These are phyloP conservation scores for Nyctanthes arbortristis DNA, from an alignment of 257 asterid genomes.

Conservation along the genomic window DNA sequence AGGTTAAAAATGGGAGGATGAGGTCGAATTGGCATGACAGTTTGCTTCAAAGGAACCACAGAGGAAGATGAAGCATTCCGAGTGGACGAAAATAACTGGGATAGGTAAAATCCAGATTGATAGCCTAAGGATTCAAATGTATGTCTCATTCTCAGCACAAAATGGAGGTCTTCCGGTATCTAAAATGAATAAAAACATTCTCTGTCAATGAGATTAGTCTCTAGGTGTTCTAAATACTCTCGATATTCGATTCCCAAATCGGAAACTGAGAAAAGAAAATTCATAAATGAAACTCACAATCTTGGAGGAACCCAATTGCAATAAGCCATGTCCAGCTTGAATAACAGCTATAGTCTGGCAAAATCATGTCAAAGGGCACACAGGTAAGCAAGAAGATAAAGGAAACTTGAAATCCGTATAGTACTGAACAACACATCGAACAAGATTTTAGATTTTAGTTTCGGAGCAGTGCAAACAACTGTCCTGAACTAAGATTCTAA, in stretches of 20 bases:
- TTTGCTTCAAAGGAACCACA: constrained; percentile 59
- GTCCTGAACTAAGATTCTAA: constrained; percentile 26
- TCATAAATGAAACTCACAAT: constrained; percentile 60
- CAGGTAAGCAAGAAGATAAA: not conserved
- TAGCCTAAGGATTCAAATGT: constrained; percentile 90
- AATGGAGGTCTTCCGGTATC: constrained; percentile 97
- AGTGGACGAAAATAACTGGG: constrained; percentile 87
- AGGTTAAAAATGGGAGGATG: constrained; percentile 76
- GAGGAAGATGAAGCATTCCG: constrained; percentile 57
- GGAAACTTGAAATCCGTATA: not conserved
- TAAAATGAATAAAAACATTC: constrained; percentile 26
- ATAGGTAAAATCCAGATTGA: constrained; percentile 89
- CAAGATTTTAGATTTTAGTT: not conserved
- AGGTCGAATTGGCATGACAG: constrained; percentile 53
- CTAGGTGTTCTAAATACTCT: not conserved
- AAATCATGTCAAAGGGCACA: constrained; percentile 19
- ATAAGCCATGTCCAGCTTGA: constrained; percentile 98
- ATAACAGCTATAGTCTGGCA: constrained; percentile 95
- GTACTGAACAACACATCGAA: not conserved
- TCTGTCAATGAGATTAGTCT: constrained; percentile 17
- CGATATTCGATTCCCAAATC: not conserved
- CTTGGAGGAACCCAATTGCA: constrained; percentile 98
- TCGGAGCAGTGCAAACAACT: not conserved
- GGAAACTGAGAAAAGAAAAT: not conserved
- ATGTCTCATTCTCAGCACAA: constrained; percentile 97